These are phyloP conservation scores for Solidago caesia DNA, from an alignment of 129 eudicot species.

Conservation along the genomic window DNA sequence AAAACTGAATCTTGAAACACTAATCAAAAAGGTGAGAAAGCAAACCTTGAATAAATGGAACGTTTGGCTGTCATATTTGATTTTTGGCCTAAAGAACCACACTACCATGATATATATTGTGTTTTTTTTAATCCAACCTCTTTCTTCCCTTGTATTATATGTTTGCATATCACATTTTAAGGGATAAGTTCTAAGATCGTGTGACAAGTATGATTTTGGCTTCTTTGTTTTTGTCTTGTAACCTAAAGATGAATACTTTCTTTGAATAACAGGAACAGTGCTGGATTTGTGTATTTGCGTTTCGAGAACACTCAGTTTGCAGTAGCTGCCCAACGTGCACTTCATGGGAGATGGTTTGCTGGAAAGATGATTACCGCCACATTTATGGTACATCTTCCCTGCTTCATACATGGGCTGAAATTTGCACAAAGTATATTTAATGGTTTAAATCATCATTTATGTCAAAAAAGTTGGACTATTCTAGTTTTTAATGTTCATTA, in stretches of 20 bases:
- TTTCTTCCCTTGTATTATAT: not conserved
- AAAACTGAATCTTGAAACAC: not conserved
- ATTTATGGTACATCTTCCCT: constrained; percentile 51
- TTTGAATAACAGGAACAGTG: constrained; percentile 53
- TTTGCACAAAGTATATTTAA: not conserved
- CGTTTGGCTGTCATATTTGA: not conserved
- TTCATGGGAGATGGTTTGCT: constrained; percentile 95
- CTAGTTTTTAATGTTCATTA: not conserved
- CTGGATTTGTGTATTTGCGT: constrained; percentile 73
- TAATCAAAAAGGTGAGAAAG: not conserved
- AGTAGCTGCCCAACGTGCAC: constrained; percentile 68
- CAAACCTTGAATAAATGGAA: not conserved
- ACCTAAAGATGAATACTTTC: constrained; percentile 15
- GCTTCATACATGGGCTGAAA: not conserved
- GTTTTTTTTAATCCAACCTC: not conserved
- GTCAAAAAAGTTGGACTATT: not conserved
- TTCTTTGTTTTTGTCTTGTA: not conserved
- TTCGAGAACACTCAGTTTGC: constrained; percentile 70
- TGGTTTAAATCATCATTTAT: too few species aligned
- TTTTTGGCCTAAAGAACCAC: not conserved
- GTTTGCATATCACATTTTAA: not conserved
- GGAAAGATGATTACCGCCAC: constrained; percentile 92
- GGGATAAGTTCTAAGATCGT: not conserved
- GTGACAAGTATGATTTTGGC: not conserved
- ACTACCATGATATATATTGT: not conserved